These are phyloP conservation scores for Pseudotsuga menziesii DNA, from an alignment of 75 land plant genomes.

Conservation along the genomic window DNA sequence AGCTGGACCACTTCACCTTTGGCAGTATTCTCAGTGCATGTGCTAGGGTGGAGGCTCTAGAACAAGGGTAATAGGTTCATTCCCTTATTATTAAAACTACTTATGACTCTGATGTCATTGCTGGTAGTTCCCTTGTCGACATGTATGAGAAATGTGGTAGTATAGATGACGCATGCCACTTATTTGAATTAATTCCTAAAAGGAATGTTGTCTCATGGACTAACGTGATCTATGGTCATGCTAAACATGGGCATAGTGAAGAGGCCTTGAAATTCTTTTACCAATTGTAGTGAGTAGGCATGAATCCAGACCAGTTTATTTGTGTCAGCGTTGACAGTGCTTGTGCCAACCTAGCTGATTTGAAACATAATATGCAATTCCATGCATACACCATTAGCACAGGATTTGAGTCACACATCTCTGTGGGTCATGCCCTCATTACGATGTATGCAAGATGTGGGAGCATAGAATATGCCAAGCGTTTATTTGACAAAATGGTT, in stretches of 20 bases:
- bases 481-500: too few relatives aligned
- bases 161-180: background rate
- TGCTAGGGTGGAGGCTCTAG: constrained; percentile 26
- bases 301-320: too few relatives aligned
- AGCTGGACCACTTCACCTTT: constrained; percentile 44
- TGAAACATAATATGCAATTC: too few relatives aligned
- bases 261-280: background rate
- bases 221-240: background rate
- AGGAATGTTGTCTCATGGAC: constrained; percentile 2
- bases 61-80: constrained; percentile 45
- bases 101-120: constrained; percentile 8
- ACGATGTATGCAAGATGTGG: too few relatives aligned
- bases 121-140: background rate
- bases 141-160: constrained; percentile 9
- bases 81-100: constrained; percentile 25
- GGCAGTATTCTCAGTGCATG: constrained; percentile 32
- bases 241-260: background rate
- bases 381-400: too few relatives aligned
- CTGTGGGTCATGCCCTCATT: too few relatives aligned
- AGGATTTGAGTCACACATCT: too few relatives aligned
- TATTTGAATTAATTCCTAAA: background rate
- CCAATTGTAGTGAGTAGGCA: background rate
- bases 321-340: too few relatives aligned
- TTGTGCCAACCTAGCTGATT: too few relatives aligned
- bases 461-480: too few relatives aligned